Evolutionary conservation across 176 grass and related monocot genomes (phyloP).

Genomic region (Juncus effusus): DNA sequence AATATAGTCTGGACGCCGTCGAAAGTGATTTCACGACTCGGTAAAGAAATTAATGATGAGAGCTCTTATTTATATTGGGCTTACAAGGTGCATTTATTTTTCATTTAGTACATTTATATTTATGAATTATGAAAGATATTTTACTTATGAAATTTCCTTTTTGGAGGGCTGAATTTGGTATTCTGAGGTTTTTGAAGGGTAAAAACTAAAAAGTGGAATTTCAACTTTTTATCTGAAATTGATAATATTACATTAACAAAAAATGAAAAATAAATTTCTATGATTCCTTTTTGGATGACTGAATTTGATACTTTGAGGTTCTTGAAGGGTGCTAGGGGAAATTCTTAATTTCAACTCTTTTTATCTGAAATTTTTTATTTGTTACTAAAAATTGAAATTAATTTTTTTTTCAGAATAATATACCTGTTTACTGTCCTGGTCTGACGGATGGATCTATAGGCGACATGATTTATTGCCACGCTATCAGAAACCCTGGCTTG

Average conservation of each 20-base stretch:
- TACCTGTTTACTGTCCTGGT: conserved; percentile 80
- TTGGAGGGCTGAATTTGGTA: not conserved
- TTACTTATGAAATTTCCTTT: not conserved
- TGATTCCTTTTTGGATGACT: not conserved
- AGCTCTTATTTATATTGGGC: conserved; percentile 89
- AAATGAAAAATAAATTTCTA: too few species aligned
- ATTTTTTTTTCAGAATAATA: conserved; percentile 44
- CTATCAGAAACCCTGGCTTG: conserved; percentile 80
- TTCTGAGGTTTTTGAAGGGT: not conserved
- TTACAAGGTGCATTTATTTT: conserved; percentile 57
- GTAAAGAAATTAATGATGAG: conserved; percentile 91
- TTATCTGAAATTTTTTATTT: too few species aligned
- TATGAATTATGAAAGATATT: conserved; percentile 14
- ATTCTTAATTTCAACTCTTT: too few species aligned
- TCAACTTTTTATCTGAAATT: too few species aligned
- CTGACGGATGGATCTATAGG: conserved; percentile 97
- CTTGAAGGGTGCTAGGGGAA: not conserved
- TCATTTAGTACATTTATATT: not conserved
- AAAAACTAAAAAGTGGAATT: not conserved
- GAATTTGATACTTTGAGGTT: too few species aligned
- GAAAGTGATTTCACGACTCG: conserved; percentile 83
- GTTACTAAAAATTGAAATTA: too few species aligned
- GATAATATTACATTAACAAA: too few species aligned
- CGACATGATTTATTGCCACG: conserved; percentile 92
- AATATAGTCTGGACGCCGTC: conserved; percentile 82